Base-by-base conservation (phyloP, 75 land plant species). In the Sequoiadendron giganteum region DNA sequence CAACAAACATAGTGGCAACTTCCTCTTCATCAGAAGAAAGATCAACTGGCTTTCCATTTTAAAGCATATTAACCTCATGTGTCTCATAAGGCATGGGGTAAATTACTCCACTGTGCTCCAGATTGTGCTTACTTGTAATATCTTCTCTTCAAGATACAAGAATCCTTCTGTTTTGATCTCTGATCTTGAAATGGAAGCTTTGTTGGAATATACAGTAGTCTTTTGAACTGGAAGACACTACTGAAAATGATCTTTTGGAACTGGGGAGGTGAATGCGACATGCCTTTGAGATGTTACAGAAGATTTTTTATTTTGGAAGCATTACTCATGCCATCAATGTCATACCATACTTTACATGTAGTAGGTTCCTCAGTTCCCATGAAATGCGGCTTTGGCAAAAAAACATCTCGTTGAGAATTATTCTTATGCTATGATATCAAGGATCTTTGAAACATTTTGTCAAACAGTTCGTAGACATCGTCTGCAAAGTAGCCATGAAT, bases 1-100 rank as follows among this genome's bases (percentile, higher is more conserved):
- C 95, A 3, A 99, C 99, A 92, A 92, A 98, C 99, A 98, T 97
- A n/a, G 99, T 95, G 13, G 99, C 99, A 86, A 98, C 96, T 97
- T 97, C 99, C 90, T 97, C 99, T 85, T 97, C 95, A 88, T 90
- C 97, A 89, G 95, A 91, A 86, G 96, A 96, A 75, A 97, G 91
- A 90, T 93, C 93, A 88, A 95, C 98, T 43, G 95, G 93, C 86
- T 96, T 90, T 18, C 95, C 95, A 85, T 95, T 92, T 85, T 97
- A 97, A 21, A 97, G 96, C 91, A 97, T 95, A 89, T 95, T 97
- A 19, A 97, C 91, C 6, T 95, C 98, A 92, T 97, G 99, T 84
- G 97, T 93, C 86, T 92, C 89, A 91, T 97, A 97, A 39, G 99
- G 93, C 58, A 98, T 96, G 78, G 99, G 98, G 61, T 96, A 97